Base-by-base conservation (phyloP, 176 grass and related monocot genomes). In the Bolboschoenus planiculmis region DNA sequence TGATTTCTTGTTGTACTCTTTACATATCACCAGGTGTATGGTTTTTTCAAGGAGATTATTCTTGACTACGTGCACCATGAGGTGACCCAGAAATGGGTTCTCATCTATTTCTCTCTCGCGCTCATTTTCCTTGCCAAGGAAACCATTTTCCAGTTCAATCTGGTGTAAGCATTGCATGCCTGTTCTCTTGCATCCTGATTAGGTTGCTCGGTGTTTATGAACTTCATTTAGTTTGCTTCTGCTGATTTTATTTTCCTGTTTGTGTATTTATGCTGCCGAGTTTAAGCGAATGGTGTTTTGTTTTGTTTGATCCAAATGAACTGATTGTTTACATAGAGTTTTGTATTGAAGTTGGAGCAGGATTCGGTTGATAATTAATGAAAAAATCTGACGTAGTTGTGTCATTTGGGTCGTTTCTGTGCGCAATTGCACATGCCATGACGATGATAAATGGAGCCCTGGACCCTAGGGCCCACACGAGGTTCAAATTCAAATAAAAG, bases 11-110 rank as follows among this genome's bases (percentile, higher is more conserved):
- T 92, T 13, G 84, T 94, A 13, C 39, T 89, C 34, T 87, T 88
- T 40, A 87, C 91, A 33, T 97, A 91, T 85, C 89, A 89, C 81
- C 95, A 94, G 81, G 40, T 94, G 16, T 94, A 97, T 76, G 93
- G 91, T 81, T 97, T 97, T 70, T 87, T 91, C 85, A 97, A 94
- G 86, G 91, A 97, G 88, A 97, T 97, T 29, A 53, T 97, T 48
- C 87, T 97, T 36, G 94, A 97, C 56, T 97, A 99, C 34, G 85
- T 92, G 81, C 92, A 94, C 57, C 90, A 94, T 26, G 90, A 94
- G 10, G 86, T 97, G 20, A 94, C 94, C 57, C 88, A 84, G 85
- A 90, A 82, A 90, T 97, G 94, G 92, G 87, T 85, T 31, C 86
- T 97, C 51, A 89, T 97, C 21, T 97, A 97, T 87, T 92, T 92